These are phyloP conservation scores for Leccinum pellstonianum DNA, from an alignment of 768 basidiomycete species.

Conservation along the genomic window DNA sequence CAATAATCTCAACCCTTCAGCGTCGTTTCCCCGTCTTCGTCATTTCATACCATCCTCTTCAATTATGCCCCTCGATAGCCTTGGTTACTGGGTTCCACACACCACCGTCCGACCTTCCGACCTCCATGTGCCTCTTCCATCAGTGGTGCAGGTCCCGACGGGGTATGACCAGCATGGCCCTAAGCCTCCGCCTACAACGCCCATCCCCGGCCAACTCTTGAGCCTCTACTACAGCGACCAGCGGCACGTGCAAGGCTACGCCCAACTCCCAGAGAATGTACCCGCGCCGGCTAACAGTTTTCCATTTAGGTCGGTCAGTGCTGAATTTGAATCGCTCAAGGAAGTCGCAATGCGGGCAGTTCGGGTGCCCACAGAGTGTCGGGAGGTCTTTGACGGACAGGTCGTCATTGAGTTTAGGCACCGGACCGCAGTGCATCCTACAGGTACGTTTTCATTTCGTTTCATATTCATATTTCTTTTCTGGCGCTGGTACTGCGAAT, in stretches of 20 bases:
- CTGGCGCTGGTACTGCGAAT: neutral
- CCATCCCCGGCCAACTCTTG: constrained; percentile 11
- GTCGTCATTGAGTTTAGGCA: constrained; percentile 5
- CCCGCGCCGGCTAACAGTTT: neutral
- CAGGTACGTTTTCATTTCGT: constrained; percentile 2
- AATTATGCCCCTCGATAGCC: constrained; percentile 6
- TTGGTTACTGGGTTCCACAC: constrained; percentile 4
- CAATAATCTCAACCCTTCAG: neutral
- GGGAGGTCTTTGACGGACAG: too few relatives aligned
- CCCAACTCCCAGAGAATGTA: neutral
- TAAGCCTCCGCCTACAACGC: neutral
- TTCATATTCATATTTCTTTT: neutral
- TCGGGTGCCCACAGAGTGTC: neutral
- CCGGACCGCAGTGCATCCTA: neutral
- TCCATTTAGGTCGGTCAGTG: neutral
- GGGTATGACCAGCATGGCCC: neutral
- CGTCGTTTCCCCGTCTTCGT: neutral
- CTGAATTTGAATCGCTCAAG: neutral
- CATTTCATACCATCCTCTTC: neutral
- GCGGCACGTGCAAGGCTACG: neutral
- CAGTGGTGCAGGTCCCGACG: neutral
- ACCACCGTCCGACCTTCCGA: constrained; percentile 2
- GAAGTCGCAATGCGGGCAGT: neutral
- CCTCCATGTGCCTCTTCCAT: neutral
- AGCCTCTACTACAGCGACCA: neutral